These are phyloP conservation scores for Castanopsis chinensis DNA, from an alignment of 306 rosid genomes.

Conservation along the genomic window DNA sequence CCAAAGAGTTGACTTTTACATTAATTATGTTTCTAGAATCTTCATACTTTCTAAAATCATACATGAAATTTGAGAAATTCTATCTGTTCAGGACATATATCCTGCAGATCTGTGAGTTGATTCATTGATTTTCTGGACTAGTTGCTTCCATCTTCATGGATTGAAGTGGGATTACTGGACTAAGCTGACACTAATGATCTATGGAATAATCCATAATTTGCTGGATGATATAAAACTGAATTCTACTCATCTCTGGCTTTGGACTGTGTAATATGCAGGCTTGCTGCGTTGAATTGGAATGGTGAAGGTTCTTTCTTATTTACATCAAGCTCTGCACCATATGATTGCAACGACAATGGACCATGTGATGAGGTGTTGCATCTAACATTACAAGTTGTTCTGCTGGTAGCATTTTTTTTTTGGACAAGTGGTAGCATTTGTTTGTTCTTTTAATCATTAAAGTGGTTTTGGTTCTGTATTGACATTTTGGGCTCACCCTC, in stretches of 20 bases:
- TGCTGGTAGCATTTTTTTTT: background rate
- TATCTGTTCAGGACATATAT: background rate
- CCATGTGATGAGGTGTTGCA: constrained; percentile 72
- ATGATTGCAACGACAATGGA: constrained; percentile 82
- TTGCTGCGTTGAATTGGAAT: constrained; percentile 69
- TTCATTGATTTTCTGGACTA: constrained; percentile 7
- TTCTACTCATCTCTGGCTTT: constrained; percentile 18
- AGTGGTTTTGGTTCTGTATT: background rate
- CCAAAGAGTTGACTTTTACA: background rate
- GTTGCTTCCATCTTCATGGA: constrained; percentile 10
- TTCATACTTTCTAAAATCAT: background rate
- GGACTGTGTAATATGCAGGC: constrained; percentile 43
- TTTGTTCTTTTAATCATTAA: constrained; percentile 10
- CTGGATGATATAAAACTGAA: background rate
- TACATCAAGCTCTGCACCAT: constrained; percentile 95
- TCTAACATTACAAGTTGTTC: constrained; percentile 15
- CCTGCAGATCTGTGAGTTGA: constrained; percentile 5
- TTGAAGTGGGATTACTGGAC: constrained; percentile 1
- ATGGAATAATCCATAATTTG: background rate
- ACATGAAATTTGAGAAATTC: background rate
- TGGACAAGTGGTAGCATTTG: background rate
- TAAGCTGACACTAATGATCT: constrained; percentile 17
- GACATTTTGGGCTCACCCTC: background rate
- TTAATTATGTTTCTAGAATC: background rate
- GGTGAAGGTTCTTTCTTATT: constrained; percentile 86